Base-by-base conservation (phyloP, 169 alveolate genomes). In the Eimeria maxima region DNA sequence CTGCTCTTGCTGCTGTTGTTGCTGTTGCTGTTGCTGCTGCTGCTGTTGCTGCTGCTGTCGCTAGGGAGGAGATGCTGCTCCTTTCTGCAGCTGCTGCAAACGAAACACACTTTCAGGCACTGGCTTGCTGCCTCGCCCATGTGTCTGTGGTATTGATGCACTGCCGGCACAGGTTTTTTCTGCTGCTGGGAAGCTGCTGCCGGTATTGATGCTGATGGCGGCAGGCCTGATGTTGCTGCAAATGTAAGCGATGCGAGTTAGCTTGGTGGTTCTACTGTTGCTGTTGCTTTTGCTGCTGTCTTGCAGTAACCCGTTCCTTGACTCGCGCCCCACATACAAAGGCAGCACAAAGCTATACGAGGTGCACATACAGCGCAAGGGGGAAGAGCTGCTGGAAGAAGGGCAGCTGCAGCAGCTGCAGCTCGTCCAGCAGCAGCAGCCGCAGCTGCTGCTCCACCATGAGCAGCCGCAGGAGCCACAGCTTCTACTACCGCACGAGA, bases 361-460 rank as follows among this genome's bases (percentile, higher is more conserved):
- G 29, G 91, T 83, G 76, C 91, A 83, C 33, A 57, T 83, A 83
- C 91, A 83, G 91, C 73, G 91, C 20, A 83, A 55, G 24, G 91
- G 91, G 14, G 91, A 53, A 18, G 91, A 83, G 76, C 76, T 83
- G 76, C 76, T 83, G 74, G 71, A 33, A 55, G 91, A 83, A 29
- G 91, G 63, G 71, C 76, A 83, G 71, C 91, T 53, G 91, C 91
- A 83, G 91, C 91, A 42, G 91, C 91, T 42, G 76, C 91, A 42
- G 76, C 69, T 29, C 5, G 69, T 18, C 24, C 29, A 55, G 76
- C 14, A 83, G 91, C 91, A 5, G 74, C 91, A 20, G 71, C 55
- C n/a, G 73, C 71, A 16, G 55, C 74, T 83, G 91, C 91, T 53
- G 91, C 76, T 20, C 33, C 53, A 83, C 55, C 76, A 57, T 6